These are phyloP conservation scores for Xylariales sp. DNA, from an alignment of 2,329 filamentous ascomycete genomes.

Conservation along the genomic window DNA sequence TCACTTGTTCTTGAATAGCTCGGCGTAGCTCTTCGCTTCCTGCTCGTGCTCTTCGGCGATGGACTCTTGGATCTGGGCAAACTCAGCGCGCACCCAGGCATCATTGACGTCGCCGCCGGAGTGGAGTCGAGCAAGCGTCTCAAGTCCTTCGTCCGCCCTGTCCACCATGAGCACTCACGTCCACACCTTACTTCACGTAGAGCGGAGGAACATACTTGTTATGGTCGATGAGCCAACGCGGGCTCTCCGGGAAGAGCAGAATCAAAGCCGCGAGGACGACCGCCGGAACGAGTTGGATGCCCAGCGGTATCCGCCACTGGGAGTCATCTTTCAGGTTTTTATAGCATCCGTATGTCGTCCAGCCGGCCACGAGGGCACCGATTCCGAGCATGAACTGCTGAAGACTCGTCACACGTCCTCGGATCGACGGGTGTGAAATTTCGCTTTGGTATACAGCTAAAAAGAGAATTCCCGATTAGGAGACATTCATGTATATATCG, in stretches of 20 bases:
- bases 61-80: conserved; percentile 71
- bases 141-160: conserved; percentile 72
- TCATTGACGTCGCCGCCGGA: conserved; percentile 74
- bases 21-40: conserved; percentile 75
- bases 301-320: conserved; percentile 69
- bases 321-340: conserved; percentile 46
- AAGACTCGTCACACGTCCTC: conserved; percentile 78
- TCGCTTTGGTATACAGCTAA: conserved; percentile 79
- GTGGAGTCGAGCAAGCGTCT: conserved; percentile 76
- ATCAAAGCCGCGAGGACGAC: conserved; percentile 73
- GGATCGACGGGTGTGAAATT: conserved; percentile 80
- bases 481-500: not conserved
- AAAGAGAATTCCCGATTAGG: conserved; percentile 15
- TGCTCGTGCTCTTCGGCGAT: conserved; percentile 75
- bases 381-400: conserved; percentile 88
- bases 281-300: conserved; percentile 78
- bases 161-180: not conserved
- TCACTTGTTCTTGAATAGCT: conserved; percentile 71
- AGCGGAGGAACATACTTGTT: conserved; percentile 49
- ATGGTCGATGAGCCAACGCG: conserved; percentile 81
- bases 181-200: not conserved
- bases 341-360: conserved; percentile 74
- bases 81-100: conserved; percentile 78
- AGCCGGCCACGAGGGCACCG: conserved; percentile 76
- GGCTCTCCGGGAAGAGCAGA: conserved; percentile 75